A percentile compares a stretch with the other conserved stretches of the same genome.
phyloP scores from a whole-genome alignment of 1,284 basidiomycete genomes.

The Sutorius eximius region DNA sequence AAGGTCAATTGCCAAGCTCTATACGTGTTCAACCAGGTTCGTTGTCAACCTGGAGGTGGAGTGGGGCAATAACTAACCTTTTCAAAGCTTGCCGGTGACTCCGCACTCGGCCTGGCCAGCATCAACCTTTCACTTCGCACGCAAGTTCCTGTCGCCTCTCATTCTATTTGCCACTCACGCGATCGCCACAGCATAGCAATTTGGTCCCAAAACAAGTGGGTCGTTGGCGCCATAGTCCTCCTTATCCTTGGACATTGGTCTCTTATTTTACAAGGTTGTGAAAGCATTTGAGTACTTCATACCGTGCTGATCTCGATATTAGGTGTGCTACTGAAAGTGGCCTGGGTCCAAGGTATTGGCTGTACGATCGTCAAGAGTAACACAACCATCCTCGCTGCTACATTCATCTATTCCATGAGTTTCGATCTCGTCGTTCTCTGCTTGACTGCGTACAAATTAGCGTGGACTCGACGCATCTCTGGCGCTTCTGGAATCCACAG shows the following conservation, averaged over 20 bases:
- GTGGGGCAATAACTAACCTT: neutral
- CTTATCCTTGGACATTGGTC: conserved; percentile 38
- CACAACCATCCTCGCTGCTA: conserved; percentile 42
- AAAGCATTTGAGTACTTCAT: neutral
- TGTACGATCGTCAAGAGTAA: conserved; percentile 41
- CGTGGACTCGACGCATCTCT: conserved; percentile 24
- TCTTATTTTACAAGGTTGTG: conserved; percentile 33
- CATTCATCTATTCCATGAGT: conserved; percentile 49
- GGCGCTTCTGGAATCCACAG: conserved; percentile 20
- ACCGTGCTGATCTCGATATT: neutral
- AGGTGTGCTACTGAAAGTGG: conserved; percentile 43
- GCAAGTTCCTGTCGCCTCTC: conserved; percentile 13
- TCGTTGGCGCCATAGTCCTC: conserved; percentile 27
- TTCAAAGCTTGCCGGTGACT: conserved; percentile 34
- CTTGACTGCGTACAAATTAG: conserved; percentile 39
- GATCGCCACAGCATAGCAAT: conserved; percentile 30
- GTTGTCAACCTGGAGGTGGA: neutral
- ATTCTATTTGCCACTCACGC: neutral
- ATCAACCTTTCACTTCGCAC: conserved; percentile 38
- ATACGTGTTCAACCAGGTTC: conserved; percentile 37
- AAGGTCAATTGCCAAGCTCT: conserved; percentile 29
- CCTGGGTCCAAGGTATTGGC: conserved; percentile 36
- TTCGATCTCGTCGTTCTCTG: conserved; percentile 47
- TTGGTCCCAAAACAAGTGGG: conserved; percentile 38
- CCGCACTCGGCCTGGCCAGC: conserved; percentile 35